A percentile compares a stretch with the other conserved stretches of the same genome.
phyloP scores from a whole-genome alignment of 1,139 yeast genomes.

The Hanseniaspora sp. region DNA sequence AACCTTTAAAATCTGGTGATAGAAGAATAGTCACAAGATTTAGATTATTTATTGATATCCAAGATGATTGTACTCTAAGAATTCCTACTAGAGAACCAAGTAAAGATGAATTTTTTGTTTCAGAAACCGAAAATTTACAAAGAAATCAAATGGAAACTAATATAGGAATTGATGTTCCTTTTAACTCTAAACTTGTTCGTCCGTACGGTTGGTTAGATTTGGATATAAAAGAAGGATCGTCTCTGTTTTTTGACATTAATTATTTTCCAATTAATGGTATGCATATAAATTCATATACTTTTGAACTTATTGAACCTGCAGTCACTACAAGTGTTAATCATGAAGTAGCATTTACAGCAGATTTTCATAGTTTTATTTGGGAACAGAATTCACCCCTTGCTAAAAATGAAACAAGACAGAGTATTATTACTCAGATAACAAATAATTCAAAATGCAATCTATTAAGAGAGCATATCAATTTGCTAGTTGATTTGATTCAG shows the following conservation, averaged over 20 bases:
- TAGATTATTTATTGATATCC: conserved; percentile 40
- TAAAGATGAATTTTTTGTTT: conserved; percentile 44
- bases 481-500: conserved; percentile 59
- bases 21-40: conserved; percentile 48
- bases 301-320: conserved; percentile 49
- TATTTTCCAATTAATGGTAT: conserved; percentile 49
- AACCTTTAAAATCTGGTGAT: conserved; percentile 38
- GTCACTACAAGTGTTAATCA: conserved; percentile 80
- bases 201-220: conserved; percentile 92
- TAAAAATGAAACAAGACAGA: conserved; percentile 70
- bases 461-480: conserved; percentile 70
- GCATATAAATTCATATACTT: conserved; percentile 42
- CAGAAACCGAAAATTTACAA: conserved; percentile 26
- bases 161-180: background rate
- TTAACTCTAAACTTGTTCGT: conserved; percentile 6
- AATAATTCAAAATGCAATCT: conserved; percentile 49
- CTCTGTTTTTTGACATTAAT: conserved; percentile 39
- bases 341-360: conserved; percentile 59
- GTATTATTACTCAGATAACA: conserved; percentile 52
- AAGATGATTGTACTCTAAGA: conserved; percentile 58
- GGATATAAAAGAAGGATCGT: conserved; percentile 46
- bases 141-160: conserved; percentile 25
- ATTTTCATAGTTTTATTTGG: conserved; percentile 45
- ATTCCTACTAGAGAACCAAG: conserved; percentile 77
- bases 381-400: conserved; percentile 57